phyloP scores from a whole-genome alignment of 148 eudicot species.

The Suaeda aralocaspica region DNA sequence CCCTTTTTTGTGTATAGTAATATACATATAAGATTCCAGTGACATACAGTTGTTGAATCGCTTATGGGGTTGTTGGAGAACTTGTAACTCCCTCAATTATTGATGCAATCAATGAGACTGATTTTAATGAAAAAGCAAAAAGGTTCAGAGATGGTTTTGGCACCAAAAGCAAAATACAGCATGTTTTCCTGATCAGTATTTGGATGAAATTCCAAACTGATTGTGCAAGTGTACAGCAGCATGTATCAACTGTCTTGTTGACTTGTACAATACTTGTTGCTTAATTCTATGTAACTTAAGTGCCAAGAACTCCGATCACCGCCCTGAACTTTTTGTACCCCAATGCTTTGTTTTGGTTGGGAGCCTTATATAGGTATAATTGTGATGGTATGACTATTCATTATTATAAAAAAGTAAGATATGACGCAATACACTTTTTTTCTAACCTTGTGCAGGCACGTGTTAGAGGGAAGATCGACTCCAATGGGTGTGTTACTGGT shows the following conservation, averaged over 20 bases:
- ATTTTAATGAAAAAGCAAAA: neutral
- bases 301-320: neutral
- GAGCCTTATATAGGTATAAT: too few species aligned
- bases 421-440: neutral
- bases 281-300: neutral
- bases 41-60: too few species aligned
- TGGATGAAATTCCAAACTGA: neutral
- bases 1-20: too few species aligned
- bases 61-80: too few species aligned
- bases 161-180: too few species aligned
- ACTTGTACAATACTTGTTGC: too few species aligned
- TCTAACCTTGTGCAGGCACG: constrained; percentile 54
- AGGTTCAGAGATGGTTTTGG: neutral
- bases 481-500: constrained; percentile 79
- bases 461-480: constrained; percentile 88
- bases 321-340: neutral
- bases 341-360: neutral
- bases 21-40: too few species aligned
- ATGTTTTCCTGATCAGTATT: too few species aligned
- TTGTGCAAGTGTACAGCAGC: neutral
- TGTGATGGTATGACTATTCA: too few species aligned
- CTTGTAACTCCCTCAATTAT: too few species aligned
- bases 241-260: neutral
- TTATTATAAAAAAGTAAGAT: too few species aligned
- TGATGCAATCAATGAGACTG: too few species aligned